phyloP scores from a whole-genome alignment of 148 eudicot species.

The Heliamphora exappendiculata region DNA sequence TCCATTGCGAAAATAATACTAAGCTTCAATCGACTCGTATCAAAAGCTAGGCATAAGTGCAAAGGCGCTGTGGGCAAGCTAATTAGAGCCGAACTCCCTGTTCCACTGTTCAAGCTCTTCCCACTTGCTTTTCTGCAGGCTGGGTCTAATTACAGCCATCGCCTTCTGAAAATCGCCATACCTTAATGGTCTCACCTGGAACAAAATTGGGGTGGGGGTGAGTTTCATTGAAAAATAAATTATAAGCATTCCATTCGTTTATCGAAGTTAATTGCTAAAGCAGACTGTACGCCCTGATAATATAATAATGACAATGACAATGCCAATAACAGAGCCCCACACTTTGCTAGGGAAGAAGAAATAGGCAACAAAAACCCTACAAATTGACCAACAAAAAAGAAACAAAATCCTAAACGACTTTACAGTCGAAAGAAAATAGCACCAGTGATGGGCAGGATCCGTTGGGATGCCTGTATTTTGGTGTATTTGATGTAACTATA shows the following conservation, averaged over 20 bases:
- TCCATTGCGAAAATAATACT: background rate
- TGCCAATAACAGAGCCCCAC: background rate
- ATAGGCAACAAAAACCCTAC: background rate
- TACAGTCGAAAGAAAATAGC: background rate
- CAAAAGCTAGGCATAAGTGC: background rate
- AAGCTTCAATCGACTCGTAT: background rate
- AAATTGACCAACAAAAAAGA: background rate
- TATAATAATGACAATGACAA: background rate
- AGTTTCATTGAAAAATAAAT: background rate
- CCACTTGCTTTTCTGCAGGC: slow-evolving; percentile 83
- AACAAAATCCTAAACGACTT: background rate
- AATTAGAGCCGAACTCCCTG: slow-evolving; percentile 69
- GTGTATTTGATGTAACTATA: too few relatives aligned
- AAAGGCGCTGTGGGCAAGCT: slow-evolving; percentile 8
- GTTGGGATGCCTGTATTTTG: background rate
- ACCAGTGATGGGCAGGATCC: background rate
- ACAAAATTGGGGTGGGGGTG: background rate
- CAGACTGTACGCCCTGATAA: background rate
- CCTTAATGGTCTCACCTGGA: slow-evolving; percentile 70
- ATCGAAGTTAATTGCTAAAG: background rate
- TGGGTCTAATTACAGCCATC: slow-evolving; percentile 77
- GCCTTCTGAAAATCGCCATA: slow-evolving; percentile 77
- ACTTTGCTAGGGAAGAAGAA: too few relatives aligned
- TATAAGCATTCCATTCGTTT: background rate
- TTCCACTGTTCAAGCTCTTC: slow-evolving; percentile 94